Evolutionary conservation across 169 alveolate genomes (phyloP).

Genomic region (Pseudocohnilembus persalinus): DNA sequence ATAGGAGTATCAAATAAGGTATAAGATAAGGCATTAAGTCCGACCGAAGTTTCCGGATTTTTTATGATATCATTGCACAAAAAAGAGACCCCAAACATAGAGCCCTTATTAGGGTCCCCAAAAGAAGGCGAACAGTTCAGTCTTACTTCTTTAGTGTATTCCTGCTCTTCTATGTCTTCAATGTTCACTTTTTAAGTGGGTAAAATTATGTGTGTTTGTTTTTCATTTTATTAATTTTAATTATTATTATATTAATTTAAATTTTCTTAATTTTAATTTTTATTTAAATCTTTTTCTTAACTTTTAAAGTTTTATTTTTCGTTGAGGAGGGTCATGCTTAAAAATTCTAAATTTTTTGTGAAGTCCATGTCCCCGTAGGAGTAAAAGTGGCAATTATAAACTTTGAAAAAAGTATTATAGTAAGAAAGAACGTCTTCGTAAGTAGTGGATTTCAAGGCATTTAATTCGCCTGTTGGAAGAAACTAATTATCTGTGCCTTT

Average conservation of each 20-base stretch:
- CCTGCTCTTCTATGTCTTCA: constrained; percentile 7
- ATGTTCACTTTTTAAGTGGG: background rate
- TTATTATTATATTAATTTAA: background rate
- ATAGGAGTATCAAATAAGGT: constrained; percentile 59
- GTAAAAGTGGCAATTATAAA: constrained; percentile 41
- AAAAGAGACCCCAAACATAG: constrained; percentile 42
- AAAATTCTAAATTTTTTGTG: constrained; percentile 49
- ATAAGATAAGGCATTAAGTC: constrained; percentile 35
- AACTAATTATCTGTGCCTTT: constrained; percentile 31
- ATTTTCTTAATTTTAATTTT: background rate
- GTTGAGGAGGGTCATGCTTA: background rate
- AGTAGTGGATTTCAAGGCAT: constrained; percentile 26
- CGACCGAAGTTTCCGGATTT: constrained; percentile 50
- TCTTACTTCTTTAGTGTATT: background rate
- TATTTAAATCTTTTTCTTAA: background rate
- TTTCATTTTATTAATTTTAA: too few relatives aligned
- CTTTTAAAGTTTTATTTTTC: background rate
- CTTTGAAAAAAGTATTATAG: constrained; percentile 48
- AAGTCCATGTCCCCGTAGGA: constrained; percentile 68
- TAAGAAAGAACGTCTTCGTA: constrained; percentile 44
- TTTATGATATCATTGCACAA: constrained; percentile 42
- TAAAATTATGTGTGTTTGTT: background rate
- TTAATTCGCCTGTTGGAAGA: constrained; percentile 54
- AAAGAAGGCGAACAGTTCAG: constrained; percentile 1
- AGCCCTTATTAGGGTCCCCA: constrained; percentile 36